Percentiles rank a stretch among this genome's conserved stretches.
These are phyloP conservation scores for Mycena amicta DNA, from an alignment of 768 basidiomycete genomes.

Conservation along the genomic window DNA sequence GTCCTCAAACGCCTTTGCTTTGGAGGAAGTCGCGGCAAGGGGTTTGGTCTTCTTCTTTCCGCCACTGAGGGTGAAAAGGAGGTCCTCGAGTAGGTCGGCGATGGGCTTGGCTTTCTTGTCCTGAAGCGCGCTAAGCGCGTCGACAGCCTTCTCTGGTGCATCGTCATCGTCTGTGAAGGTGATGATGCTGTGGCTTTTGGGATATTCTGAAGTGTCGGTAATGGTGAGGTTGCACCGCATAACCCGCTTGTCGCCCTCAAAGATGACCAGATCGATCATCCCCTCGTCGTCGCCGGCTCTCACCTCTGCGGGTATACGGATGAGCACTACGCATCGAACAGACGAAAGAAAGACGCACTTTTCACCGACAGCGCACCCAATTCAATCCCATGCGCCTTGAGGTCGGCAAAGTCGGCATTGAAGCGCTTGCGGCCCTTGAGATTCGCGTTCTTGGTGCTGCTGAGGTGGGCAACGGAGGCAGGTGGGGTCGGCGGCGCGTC, in stretches of 20 bases:
- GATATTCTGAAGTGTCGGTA: conserved; percentile 69
- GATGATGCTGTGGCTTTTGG: conserved; percentile 57
- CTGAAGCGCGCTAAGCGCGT: conserved; percentile 48
- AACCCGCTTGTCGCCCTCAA: conserved; percentile 33
- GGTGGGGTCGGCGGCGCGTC: conserved; percentile 23
- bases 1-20: conserved; percentile 26
- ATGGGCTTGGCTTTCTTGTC: conserved; percentile 45
- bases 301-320: conserved; percentile 40
- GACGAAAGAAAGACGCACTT: conserved; percentile 34
- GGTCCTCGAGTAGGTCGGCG: conserved; percentile 44
- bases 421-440: conserved; percentile 63
- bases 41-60: conserved; percentile 10
- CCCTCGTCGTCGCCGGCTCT: conserved; percentile 65
- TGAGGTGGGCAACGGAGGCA: conserved; percentile 9
- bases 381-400: conserved; percentile 40
- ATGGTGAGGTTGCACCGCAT: conserved; percentile 12
- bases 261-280: conserved; percentile 53
- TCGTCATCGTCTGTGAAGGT: conserved; percentile 54
- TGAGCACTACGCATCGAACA: neutral
- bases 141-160: conserved; percentile 40
- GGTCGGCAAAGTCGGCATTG: conserved; percentile 55
- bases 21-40: conserved; percentile 16
- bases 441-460: conserved; percentile 38
- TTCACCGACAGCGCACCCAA: conserved; percentile 41
- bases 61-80: conserved; percentile 40